These are phyloP conservation scores for Asparagopsis taxiformis DNA, from an alignment of 31 red algal genomes.

Conservation along the genomic window DNA sequence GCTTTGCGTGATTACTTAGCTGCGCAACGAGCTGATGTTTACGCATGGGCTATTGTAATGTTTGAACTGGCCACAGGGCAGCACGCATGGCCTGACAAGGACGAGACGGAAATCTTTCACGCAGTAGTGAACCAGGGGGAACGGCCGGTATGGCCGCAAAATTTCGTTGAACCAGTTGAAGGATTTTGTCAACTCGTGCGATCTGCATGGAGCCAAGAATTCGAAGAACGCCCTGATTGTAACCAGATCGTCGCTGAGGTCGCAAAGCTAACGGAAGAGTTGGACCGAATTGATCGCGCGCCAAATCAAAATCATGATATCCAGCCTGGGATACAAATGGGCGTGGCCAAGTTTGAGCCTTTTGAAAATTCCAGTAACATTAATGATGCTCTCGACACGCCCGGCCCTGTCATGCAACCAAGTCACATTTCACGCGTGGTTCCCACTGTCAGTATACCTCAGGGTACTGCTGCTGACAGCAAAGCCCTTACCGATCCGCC, in stretches of 20 bases:
- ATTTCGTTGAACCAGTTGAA: background rate
- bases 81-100: slow-evolving; percentile 12
- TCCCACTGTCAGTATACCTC: background rate
- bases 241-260: slow-evolving; percentile 13
- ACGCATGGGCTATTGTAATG: slow-evolving; percentile 46
- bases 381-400: background rate
- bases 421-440: background rate
- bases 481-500: no score
- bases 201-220: slow-evolving; percentile 17
- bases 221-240: background rate
- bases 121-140: slow-evolving; percentile 12
- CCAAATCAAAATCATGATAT: background rate
- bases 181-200: slow-evolving; percentile 14
- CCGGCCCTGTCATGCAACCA: background rate
- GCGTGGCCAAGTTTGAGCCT: background rate
- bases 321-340: background rate
- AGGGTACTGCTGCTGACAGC: no score
- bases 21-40: slow-evolving; percentile 36
- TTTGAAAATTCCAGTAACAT: background rate
- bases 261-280: background rate
- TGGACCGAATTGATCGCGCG: background rate
- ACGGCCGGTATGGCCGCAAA: slow-evolving; percentile 31
- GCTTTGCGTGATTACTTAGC: slow-evolving; percentile 5
- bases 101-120: slow-evolving; percentile 20
- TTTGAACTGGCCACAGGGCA: slow-evolving; percentile 12